Base-by-base conservation (phyloP, 805 yeast species). In the Starmerella floris region DNA sequence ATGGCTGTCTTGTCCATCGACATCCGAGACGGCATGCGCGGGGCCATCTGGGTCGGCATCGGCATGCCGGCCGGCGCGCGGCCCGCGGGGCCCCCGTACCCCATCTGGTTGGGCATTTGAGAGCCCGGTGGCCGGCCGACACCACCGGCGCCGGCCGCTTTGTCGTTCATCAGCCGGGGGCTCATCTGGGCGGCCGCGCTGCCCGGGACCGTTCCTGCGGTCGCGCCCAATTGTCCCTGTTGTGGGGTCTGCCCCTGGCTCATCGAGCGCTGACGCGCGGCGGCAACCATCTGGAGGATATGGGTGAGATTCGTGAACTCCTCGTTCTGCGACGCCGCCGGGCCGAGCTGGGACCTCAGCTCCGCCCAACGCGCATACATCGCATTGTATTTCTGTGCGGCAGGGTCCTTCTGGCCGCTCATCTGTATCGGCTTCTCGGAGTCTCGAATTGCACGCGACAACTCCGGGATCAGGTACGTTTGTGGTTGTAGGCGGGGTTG, bases 281-380 rank as follows among this genome's bases (percentile, higher is more conserved):
- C 20, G 6, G 54, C 43, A 23, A 42, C 40, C 33, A 44, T 46
- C 36, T 45, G 52, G 22, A 52, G 48, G 17, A 42, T 28, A 21
- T 45, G 51, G 41, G 52, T 39, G 23, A 50, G 45, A 30, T 55
- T 56, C n/a, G 54, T 56, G 43, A 50, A 51, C 50, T 57, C 58
- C 30, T 56, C 60, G 44, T 48, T 51, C 32, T 51, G 55, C 16
- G 36, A n/a, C 19, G 44, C 58, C 16, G 47, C 49, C 43, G 51
- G 47, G 37, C 59, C 60, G 43, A 44, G 51, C 47, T 51, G 52
- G 35, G 40, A 28, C 38, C 51, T 50, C 38, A 52, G 50, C 41
- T 47, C 45, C 40, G 46, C 53, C 56, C 53, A 51, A 39, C 57
- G 56, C 37, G 47, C 44, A 52, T 47, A 46, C 59, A 57, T 35